Conservation (phyloP, 1,284 basidiomycete genomes). For the Xanthoconium separans region DNA sequence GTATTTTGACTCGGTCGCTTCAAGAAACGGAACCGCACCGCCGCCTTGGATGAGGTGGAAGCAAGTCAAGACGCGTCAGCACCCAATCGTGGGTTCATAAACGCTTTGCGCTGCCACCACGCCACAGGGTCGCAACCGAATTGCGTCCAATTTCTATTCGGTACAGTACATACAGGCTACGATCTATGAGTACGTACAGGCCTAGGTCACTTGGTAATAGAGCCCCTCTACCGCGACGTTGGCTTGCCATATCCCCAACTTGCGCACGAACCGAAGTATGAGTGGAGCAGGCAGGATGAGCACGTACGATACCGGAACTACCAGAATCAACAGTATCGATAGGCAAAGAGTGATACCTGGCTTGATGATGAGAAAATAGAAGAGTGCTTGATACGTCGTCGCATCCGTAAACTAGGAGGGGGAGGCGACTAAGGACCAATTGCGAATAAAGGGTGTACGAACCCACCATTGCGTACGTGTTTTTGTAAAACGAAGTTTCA, state of each 20-base stretch:
- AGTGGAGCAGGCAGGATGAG: conserved; percentile 66
- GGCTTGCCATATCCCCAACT: conserved; percentile 76
- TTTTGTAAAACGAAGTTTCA: conserved; percentile 73
- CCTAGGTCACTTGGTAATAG: conserved; percentile 44
- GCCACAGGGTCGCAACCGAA: conserved; percentile 29
- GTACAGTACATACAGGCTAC: not conserved
- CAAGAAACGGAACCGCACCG: conserved; percentile 6
- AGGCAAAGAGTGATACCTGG: conserved; percentile 73
- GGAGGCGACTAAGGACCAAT: conserved; percentile 9
- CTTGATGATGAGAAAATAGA: conserved; percentile 84
- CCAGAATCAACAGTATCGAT: conserved; percentile 49
- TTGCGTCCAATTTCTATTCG: not conserved
- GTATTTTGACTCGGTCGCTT: not conserved
- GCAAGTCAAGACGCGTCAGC: conserved; percentile 37
- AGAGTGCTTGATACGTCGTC: conserved; percentile 76
- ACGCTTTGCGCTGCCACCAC: conserved; percentile 20
- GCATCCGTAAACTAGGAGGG: conserved; percentile 66
- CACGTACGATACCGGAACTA: conserved; percentile 57
- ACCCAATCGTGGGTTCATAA: conserved; percentile 29
- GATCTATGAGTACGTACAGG: not conserved
- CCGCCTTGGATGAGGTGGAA: conserved; percentile 12
- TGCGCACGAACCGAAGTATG: conserved; percentile 59
- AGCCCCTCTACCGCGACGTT: conserved; percentile 76
- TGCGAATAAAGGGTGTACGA: not conserved
- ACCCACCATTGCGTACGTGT: conserved; percentile 73